phyloP scores from a whole-genome alignment of 805 yeast species.

The Lachancea dasiensis region DNA sequence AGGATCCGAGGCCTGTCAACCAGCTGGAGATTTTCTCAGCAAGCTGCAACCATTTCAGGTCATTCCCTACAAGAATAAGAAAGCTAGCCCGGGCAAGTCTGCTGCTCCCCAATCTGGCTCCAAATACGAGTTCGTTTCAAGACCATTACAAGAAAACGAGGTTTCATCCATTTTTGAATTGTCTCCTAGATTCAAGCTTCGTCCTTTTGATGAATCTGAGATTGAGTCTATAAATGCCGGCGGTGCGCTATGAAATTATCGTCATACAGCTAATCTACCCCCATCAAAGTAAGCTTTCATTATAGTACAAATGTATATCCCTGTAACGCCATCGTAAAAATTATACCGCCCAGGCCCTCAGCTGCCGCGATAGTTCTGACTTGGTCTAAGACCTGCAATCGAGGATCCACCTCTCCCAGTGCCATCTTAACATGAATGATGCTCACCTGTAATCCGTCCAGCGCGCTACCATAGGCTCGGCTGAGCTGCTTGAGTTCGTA shows the following conservation, averaged over 20 bases:
- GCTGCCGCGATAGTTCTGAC: slow-evolving; percentile 37
- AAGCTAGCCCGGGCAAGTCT: slow-evolving; percentile 41
- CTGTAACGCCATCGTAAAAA: slow-evolving; percentile 26
- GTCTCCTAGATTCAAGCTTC: slow-evolving; percentile 69
- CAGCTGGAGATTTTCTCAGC: slow-evolving; percentile 18
- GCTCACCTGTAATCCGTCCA: slow-evolving; percentile 32
- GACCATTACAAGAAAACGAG: slow-evolving; percentile 36
- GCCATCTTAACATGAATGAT: slow-evolving; percentile 51
- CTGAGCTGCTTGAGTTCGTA: slow-evolving; percentile 42
- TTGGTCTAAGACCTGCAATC: slow-evolving; percentile 46
- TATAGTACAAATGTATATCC: slow-evolving; percentile 19
- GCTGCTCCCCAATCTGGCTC: slow-evolving; percentile 31
- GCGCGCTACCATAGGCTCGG: slow-evolving; percentile 38
- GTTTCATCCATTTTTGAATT: slow-evolving; percentile 55
- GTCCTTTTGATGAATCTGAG: slow-evolving; percentile 57
- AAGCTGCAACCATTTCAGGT: slow-evolving; percentile 38
- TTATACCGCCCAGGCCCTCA: slow-evolving; percentile 34
- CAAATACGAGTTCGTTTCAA: slow-evolving; percentile 23
- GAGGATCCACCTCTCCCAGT: slow-evolving; percentile 43
- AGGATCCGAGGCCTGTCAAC: slow-evolving; percentile 24
- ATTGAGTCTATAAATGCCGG: slow-evolving; percentile 75
- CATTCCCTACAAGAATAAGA: slow-evolving; percentile 37
- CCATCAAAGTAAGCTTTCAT: neutral
- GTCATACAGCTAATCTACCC: slow-evolving; percentile 9
- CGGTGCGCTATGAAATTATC: slow-evolving; percentile 59